Evolutionary conservation across 768 basidiomycete genomes (phyloP).

Genomic region (Mycena alexandri): DNA sequence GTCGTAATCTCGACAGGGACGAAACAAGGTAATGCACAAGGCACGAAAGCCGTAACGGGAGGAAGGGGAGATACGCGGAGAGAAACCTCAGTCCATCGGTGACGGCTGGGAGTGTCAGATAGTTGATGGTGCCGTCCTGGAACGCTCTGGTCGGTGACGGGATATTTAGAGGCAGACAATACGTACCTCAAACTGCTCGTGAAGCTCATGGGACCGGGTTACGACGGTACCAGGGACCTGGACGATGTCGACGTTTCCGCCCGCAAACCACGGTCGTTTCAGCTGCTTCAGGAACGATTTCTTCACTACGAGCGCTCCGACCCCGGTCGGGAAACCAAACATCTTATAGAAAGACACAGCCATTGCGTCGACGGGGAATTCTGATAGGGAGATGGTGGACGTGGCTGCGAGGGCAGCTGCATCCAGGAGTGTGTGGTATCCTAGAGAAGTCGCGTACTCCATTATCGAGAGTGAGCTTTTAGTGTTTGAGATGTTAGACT

Average conservation of each 20-base stretch:
- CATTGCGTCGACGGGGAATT: constrained; percentile 83
- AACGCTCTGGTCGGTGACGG: constrained; percentile 3
- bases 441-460: constrained; percentile 72
- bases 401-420: constrained; percentile 86
- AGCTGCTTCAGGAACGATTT: constrained; percentile 72
- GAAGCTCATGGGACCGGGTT: constrained; percentile 67
- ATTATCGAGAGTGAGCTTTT: constrained; percentile 78
- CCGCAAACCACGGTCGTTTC: constrained; percentile 86
- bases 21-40: constrained; percentile 72
- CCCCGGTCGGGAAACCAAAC: constrained; percentile 89
- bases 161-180: constrained; percentile 15
- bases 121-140: constrained; percentile 90
- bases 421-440: constrained; percentile 83
- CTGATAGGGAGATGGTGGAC: constrained; percentile 72
- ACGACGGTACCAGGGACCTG: constrained; percentile 83
- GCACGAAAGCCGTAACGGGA: constrained; percentile 80
- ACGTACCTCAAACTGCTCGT: constrained; percentile 85
- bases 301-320: constrained; percentile 83
- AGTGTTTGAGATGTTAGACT: constrained; percentile 85
- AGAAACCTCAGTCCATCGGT: constrained; percentile 84
- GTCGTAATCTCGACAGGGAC: constrained; percentile 69
- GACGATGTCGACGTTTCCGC: constrained; percentile 85
- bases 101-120: constrained; percentile 80
- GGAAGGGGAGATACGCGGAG: constrained; percentile 82
- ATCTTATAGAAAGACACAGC: constrained; percentile 91